Conservation (phyloP, 805 yeast genomes). For the Lachancea cidri region DNA sequence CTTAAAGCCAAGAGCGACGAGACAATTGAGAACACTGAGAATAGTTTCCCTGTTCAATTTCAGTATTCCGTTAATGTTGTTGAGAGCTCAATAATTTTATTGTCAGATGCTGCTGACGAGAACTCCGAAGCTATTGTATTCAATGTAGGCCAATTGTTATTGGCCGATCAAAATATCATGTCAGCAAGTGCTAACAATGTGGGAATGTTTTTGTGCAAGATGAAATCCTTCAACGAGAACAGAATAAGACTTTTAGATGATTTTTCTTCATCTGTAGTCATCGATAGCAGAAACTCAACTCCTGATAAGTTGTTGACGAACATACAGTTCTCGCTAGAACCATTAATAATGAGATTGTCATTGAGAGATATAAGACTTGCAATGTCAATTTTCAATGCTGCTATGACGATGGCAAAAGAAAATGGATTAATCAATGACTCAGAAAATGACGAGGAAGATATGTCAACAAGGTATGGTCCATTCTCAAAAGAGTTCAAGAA, state of each 20-base stretch:
- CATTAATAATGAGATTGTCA: constrained; percentile 74
- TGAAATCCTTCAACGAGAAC: constrained; percentile 60
- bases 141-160: constrained; percentile 71
- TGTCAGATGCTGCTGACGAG: constrained; percentile 68
- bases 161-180: constrained; percentile 62
- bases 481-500: constrained; percentile 62
- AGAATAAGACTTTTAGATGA: constrained; percentile 80
- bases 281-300: constrained; percentile 67
- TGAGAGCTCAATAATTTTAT: constrained; percentile 68
- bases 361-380: constrained; percentile 84
- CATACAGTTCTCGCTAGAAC: constrained; percentile 70
- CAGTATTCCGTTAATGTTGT: constrained; percentile 64
- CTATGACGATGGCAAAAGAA: constrained; percentile 45
- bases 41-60: constrained; percentile 19
- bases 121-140: constrained; percentile 87
- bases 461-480: constrained; percentile 28
- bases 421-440: constrained; percentile 17
- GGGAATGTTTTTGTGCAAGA: constrained; percentile 79
- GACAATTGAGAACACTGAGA: constrained; percentile 10
- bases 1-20: background rate
- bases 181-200: constrained; percentile 69
- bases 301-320: constrained; percentile 52
- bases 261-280: constrained; percentile 69
- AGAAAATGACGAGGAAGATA: constrained; percentile 14
- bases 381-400: constrained; percentile 62